Conservation (phyloP, 2,329 filamentous ascomycete genomes). For the Trichoderma gracile region DNA sequence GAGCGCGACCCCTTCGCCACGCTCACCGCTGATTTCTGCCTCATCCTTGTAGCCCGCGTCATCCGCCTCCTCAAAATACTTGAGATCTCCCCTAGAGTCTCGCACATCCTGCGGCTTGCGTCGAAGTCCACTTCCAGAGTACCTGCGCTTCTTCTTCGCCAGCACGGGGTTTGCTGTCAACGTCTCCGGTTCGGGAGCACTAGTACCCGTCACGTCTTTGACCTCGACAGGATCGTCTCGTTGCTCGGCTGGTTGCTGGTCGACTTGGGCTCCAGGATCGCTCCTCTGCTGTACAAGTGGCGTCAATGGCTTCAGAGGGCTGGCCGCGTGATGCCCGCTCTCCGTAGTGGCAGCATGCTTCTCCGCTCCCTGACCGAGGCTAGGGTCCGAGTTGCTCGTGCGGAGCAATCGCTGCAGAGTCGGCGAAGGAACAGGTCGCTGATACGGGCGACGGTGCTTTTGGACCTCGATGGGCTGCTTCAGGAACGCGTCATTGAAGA, state of each 20-base stretch:
- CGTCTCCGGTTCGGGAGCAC: constrained; percentile 63
- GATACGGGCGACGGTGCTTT: constrained; percentile 70
- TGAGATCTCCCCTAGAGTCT: constrained; percentile 71
- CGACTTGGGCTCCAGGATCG: constrained; percentile 37
- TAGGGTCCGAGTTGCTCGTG: constrained; percentile 46
- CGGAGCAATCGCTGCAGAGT: constrained; percentile 47
- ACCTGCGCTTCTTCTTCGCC: constrained; percentile 65
- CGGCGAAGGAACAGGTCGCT: constrained; percentile 62
- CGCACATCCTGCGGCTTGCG: constrained; percentile 71
- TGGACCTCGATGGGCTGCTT: constrained; percentile 81
- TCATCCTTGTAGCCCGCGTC: constrained; percentile 74
- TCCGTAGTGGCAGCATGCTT: neutral
- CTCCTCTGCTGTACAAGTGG: constrained; percentile 30
- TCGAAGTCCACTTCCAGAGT: constrained; percentile 82
- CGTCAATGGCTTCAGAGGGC: neutral
- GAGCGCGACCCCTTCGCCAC: neutral
- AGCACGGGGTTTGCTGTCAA: constrained; percentile 45
- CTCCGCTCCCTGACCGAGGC: constrained; percentile 33
- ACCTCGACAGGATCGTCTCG: constrained; percentile 44
- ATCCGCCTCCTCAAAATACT: constrained; percentile 88
- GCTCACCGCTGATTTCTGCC: constrained; percentile 25
- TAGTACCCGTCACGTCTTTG: constrained; percentile 62
- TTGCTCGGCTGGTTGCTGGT: constrained; percentile 33
- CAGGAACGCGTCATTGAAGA: constrained; percentile 88
- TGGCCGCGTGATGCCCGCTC: constrained; percentile 18